Evolutionary conservation across 2,329 filamentous ascomycete genomes (phyloP), one percentile per base, ranked within the genome.

Genomic region (Rugonectria rugulosa): DNA sequence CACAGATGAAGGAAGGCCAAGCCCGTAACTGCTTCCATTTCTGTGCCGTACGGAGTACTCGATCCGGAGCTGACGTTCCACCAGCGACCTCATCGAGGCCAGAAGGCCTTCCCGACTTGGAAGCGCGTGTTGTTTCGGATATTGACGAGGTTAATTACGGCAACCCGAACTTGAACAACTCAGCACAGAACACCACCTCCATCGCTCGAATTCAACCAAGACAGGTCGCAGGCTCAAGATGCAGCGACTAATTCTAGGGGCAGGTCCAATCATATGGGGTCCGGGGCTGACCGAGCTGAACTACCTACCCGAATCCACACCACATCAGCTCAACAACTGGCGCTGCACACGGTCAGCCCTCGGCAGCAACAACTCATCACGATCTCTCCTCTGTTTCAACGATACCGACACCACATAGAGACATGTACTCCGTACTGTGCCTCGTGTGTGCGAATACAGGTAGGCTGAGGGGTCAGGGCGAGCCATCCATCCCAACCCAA

Each of bases 211-310:
- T 38, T 19, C 17, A 37, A 37, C 17, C 31, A 34, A 34, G 7
- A 44, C 37, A n/a, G n/a, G n/a, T n/a, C n/a, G n/a, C n/a, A n/a
- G n/a, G n/a, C n/a, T n/a, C n/a, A 41, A 50, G 24, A 15, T 40
- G 45, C 54, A 51, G n/a, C n/a, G n/a, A n/a, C n/a, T n/a, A n/a
- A n/a, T n/a, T n/a, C 49, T 42, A 56, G 38, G 26, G 54, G 29
- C 38, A 31, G 44, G 46, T 47, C 45, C 40, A 27, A 19, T 17
- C 32, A 34, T 40, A 49, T 55, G 52, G 52, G n/a, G n/a, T n/a
- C n/a, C n/a, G n/a, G n/a, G n/a, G 52, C 36, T 8, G 52, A 45
- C 52, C 45, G 6, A 24, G 45, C 52, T 37, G 24, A 29, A 49
- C 49, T n/a, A n/a, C n/a, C n/a, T n/a, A n/a, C n/a, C n/a, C n/a